phyloP scores from a whole-genome alignment of 805 yeast species.

The Suhomyces pyralidae region DNA sequence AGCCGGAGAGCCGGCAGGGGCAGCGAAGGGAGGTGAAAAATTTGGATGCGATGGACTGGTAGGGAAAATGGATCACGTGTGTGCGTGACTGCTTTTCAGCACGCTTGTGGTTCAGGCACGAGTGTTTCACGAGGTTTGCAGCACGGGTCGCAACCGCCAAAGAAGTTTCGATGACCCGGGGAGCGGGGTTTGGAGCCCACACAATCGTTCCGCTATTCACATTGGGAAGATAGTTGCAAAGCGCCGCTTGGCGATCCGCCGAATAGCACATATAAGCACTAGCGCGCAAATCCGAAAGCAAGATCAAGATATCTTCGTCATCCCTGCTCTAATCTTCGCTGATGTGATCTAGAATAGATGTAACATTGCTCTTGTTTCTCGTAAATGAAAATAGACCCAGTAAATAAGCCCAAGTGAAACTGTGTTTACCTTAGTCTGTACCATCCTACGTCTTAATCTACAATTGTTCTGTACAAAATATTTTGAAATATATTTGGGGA shows the following conservation, averaged over 20 bases:
- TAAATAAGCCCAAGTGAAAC: too few species aligned
- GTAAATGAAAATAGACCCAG: too few species aligned
- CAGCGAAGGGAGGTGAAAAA: conserved; percentile 1
- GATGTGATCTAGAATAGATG: background rate
- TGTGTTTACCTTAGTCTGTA: too few species aligned
- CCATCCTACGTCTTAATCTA: background rate
- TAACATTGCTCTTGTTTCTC: background rate
- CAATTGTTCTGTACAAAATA: background rate
- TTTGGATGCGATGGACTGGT: background rate
- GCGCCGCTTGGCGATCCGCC: background rate
- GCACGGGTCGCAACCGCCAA: background rate
- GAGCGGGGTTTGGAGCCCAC: background rate
- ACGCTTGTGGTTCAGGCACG: background rate
- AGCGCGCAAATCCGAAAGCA: background rate
- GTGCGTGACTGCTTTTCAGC: background rate
- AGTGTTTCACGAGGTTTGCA: background rate
- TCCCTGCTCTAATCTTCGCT: background rate
- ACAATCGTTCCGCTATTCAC: background rate
- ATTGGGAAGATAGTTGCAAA: background rate
- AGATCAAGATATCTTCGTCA: background rate
- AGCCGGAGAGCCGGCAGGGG: background rate
- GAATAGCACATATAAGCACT: background rate
- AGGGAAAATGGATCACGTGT: background rate
- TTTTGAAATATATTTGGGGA: background rate
- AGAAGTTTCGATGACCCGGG: background rate